phyloP scores from a whole-genome alignment of 164 flowering plant species.

The Annona cherimola region DNA sequence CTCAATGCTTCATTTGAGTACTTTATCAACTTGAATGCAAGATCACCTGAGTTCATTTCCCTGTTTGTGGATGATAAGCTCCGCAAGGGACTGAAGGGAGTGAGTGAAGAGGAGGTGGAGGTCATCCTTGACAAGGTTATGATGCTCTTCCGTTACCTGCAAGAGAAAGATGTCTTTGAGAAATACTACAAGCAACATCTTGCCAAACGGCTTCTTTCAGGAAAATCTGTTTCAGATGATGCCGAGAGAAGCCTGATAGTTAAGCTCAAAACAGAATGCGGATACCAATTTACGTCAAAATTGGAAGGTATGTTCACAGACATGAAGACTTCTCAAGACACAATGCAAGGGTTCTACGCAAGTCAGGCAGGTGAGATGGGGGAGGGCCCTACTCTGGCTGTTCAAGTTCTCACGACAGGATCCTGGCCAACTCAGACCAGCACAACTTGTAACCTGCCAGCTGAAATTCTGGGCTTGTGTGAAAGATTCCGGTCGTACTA shows the following conservation, averaged over 20 bases:
- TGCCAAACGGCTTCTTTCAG: conserved; percentile 55
- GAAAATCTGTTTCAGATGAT: conserved; percentile 63
- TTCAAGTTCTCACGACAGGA: conserved; percentile 62
- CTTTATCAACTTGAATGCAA: conserved; percentile 76
- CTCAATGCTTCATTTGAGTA: conserved; percentile 85
- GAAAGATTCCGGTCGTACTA: conserved; percentile 52
- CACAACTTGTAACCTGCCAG: conserved; percentile 66
- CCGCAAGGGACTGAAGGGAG: conserved; percentile 58
- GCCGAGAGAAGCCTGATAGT: conserved; percentile 66
- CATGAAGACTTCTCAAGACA: conserved; percentile 87
- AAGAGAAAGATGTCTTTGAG: conserved; percentile 63
- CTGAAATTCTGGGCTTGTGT: conserved; percentile 43
- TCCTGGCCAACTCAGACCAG: conserved; percentile 66
- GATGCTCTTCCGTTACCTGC: conserved; percentile 67
- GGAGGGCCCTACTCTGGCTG: conserved; percentile 61
- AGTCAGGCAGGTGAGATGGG: conserved; percentile 47
- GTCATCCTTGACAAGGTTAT: conserved; percentile 58
- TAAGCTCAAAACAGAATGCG: conserved; percentile 74
- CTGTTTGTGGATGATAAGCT: conserved; percentile 67
- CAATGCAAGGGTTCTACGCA: conserved; percentile 54
- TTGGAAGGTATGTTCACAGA: conserved; percentile 76
- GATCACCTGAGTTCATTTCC: conserved; percentile 72
- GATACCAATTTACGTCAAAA: conserved; percentile 65
- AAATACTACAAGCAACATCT: conserved; percentile 60
- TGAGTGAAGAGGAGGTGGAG: conserved; percentile 59